Percentiles rank a stretch among this genome's conserved stretches.
Conservation (phyloP, 202 grass and related monocot genomes). For the Saccharum hybrid region DNA sequence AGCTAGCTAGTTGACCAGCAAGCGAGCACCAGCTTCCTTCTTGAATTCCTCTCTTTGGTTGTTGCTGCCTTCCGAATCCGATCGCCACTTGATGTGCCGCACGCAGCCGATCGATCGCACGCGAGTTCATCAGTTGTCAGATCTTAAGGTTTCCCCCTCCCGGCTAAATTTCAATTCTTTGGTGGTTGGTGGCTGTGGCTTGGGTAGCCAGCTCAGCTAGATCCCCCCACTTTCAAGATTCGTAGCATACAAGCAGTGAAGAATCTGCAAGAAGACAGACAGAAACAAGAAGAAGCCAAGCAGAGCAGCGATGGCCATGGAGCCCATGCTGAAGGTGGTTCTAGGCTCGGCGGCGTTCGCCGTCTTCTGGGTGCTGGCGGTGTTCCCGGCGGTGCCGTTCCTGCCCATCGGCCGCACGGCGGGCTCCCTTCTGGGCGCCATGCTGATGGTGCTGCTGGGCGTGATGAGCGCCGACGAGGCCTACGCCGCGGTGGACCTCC, state of each 20-base stretch:
- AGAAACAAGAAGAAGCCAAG: too few species aligned
- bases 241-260: too few species aligned
- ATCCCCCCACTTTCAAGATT: too few species aligned
- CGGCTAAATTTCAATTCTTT: too few species aligned
- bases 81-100: too few species aligned
- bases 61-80: too few species aligned
- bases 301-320: constrained; percentile 61
- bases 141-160: too few species aligned
- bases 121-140: background rate
- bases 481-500: constrained; percentile 82
- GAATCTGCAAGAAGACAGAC: too few species aligned
- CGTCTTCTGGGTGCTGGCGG: constrained; percentile 89
- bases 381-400: constrained; percentile 90
- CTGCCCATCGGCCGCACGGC: constrained; percentile 89
- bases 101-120: too few species aligned
- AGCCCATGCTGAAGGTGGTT: constrained; percentile 59
- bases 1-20: background rate
- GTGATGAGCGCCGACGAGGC: constrained; percentile 83
- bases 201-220: too few species aligned
- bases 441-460: constrained; percentile 89
- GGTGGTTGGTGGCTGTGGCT: too few species aligned
- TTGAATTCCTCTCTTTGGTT: too few species aligned
- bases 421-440: constrained; percentile 82
- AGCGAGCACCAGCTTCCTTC: background rate
- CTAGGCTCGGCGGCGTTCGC: constrained; percentile 70